A percentile compares a stretch with the other conserved stretches of the same genome.
These are phyloP conservation scores for Diutina sp. DNA, from an alignment of 1,139 yeast genomes.

Conservation along the genomic window DNA sequence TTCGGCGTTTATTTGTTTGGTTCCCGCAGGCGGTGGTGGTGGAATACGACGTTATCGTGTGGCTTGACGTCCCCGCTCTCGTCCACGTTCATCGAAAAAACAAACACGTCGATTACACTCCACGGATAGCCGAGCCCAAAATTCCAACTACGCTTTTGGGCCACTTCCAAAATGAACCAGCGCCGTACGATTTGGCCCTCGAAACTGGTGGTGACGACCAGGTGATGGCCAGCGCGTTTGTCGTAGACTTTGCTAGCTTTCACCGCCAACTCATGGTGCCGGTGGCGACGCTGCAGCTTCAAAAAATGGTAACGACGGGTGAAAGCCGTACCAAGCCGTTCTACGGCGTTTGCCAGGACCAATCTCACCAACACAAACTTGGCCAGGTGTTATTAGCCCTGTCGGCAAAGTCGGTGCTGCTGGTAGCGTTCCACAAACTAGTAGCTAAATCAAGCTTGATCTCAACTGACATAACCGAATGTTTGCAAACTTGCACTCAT, in stretches of 20 bases:
- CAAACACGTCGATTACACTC: background rate
- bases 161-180: background rate
- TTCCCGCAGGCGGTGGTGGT: background rate
- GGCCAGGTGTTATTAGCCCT: conserved; percentile 9
- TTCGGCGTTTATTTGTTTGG: background rate
- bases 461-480: conserved; percentile 17
- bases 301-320: conserved; percentile 10
- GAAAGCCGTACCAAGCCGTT: conserved; percentile 30
- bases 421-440: conserved; percentile 6
- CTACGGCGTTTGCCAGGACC: conserved; percentile 38
- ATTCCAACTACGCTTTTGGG: background rate
- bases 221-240: background rate
- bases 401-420: conserved; percentile 6
- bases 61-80: background rate
- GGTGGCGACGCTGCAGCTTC: background rate
- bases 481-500: conserved; percentile 41
- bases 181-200: background rate
- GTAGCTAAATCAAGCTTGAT: conserved; percentile 10
- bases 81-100: background rate
- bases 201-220: background rate
- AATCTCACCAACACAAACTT: conserved; percentile 27
- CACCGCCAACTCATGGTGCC: background rate
- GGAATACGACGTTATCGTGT: background rate
- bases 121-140: background rate
- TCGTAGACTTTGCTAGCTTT: background rate